Evolutionary conservation across 208 protist species (phyloP), one percentile per base, ranked within the genome.

Genomic region (Leishmania lainsoni): DNA sequence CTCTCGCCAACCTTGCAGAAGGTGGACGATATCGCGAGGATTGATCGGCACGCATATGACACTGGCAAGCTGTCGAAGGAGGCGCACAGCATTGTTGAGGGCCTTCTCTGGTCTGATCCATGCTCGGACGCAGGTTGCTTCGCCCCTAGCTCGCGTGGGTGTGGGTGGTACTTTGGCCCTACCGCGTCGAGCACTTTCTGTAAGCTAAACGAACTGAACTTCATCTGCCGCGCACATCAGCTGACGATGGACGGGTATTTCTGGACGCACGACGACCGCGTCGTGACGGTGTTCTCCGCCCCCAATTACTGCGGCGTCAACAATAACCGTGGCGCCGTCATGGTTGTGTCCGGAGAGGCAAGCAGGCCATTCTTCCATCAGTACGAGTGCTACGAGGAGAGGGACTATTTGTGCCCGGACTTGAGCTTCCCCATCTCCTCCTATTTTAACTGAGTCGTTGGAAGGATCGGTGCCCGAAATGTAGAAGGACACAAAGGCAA

Each of bases 31-130:
- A 59, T 79, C 0, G 54, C 72, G 79, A 76, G 79, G n/a, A 81
- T 93, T 49, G 81, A 90, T 45, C 82, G 89, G 26, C 74, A 86
- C 16, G 75, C 78, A 20, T 95, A 92, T 78, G 79, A 81, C 77
- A 72, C 82, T 26, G 84, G 69, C 49, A 80, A 81, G 26, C 98
- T 98, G 17, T 93, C 99, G 74, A 94, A 99, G 3, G 96, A 98
- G 17, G 96, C 99, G 81, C 95, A 90, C 63, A 94, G 99, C 39
- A 89, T 99, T 49, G 89, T 99, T 5, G 99, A 99, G 83, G 99
- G 99, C 63, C 90, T 99, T 22, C 89, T 99, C 6, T 99, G 99
- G 99, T 98, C 98, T 8, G 99, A 99, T 86, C 99, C 99, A 49
- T 92, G 75, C 12, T 97, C 59, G 85, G 92, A 78, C 83, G 93